Evolutionary conservation across 306 rosid species (phyloP).

Genomic region (Lathyrus tuberosus): DNA sequence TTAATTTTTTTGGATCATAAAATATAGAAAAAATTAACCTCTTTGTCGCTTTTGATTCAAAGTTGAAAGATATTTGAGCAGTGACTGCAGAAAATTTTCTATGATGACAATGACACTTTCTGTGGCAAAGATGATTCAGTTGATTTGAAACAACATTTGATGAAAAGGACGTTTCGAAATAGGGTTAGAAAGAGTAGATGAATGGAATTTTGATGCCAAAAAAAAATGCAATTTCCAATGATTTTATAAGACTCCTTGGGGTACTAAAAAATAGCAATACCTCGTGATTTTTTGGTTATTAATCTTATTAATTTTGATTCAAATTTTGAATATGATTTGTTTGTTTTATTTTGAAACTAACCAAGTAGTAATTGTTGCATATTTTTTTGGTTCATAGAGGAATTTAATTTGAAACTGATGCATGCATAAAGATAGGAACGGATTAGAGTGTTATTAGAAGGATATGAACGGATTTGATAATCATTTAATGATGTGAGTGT

Average conservation of each 20-base stretch:
- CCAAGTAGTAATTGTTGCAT: background rate
- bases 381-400: background rate
- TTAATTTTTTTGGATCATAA: too few relatives aligned
- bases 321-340: slow-evolving; percentile 34
- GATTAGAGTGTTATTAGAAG: background rate
- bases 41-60: slow-evolving; percentile 28
- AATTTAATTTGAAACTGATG: background rate
- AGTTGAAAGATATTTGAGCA: slow-evolving; percentile 47
- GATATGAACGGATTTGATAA: background rate
- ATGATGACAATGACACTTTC: slow-evolving; percentile 41
- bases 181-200: too few relatives aligned
- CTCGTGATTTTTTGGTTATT: slow-evolving; percentile 14
- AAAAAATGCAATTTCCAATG: slow-evolving; percentile 36
- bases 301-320: slow-evolving; percentile 27
- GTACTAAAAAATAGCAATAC: background rate
- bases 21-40: background rate
- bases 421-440: slow-evolving; percentile 8
- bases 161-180: background rate
- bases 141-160: slow-evolving; percentile 44
- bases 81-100: slow-evolving; percentile 46
- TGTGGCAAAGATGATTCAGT: slow-evolving; percentile 31
- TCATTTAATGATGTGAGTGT: background rate
- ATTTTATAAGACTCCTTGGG: slow-evolving; percentile 31
- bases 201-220: too few relatives aligned
- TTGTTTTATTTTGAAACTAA: background rate